Evolutionary conservation across 345 rosid species (phyloP), one percentile per base, ranked within the genome.

Genomic region (Raphanus raphanistrum): DNA sequence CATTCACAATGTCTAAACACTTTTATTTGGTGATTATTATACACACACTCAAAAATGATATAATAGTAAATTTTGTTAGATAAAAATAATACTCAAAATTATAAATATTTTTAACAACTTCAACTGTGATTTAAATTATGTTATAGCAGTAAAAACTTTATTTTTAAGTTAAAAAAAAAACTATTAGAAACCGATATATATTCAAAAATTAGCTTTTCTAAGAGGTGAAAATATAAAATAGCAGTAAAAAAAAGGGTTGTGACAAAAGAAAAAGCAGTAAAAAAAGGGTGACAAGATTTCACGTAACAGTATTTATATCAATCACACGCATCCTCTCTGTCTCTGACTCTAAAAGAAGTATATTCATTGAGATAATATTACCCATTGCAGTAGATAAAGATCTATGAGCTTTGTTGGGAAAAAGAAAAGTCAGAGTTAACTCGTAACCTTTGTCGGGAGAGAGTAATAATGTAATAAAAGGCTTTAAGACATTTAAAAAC

Each of bases 361-460:
- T 33, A 41, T 41, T 13, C 58, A 52, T 2, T 52, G 62, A 31
- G 38, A 78, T 33, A 72, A 28, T 15, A 72, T 68, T 68, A 73
- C 71, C 74, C 68, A 6, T 73, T 38, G 21, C 70, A 79, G 82
- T 79, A 73, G 68, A 36, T 67, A 67, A 73, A 73, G 68, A 68
- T 68, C 74, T 79, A 17, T 60, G 7, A 4, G 69, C 77, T 79
- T 73, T 73, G 71, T 73, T 69, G 78, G 78, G 78, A 79, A 79
- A 48, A 17, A 27, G 50, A 61, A 73, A 79, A 73, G 78, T 73
- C 73, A 73, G 78, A 73, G 74, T 73, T 31, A 60, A 61, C 70
- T 79, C 65, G 64, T 79, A 50, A 27, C 27, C 74, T 79, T 68
- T 73, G 82, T 79, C 78, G 82, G 82, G 64, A 72, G 32, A 78